phyloP scores from a whole-genome alignment of 1,284 basidiomycete species.

The Rhodotorula sp. region DNA sequence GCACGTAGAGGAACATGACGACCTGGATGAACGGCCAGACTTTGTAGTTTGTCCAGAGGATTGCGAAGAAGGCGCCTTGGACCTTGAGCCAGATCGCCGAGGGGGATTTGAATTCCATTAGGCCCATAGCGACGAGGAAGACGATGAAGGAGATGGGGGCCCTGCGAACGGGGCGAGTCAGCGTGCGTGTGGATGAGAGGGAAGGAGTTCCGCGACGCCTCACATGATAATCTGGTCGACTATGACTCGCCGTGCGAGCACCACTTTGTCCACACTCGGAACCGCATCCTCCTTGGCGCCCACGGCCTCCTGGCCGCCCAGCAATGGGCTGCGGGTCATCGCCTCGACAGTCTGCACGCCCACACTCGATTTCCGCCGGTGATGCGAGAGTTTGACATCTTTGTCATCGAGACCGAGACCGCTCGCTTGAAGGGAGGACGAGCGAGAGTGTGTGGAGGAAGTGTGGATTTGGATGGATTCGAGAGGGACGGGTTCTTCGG shows the following conservation, averaged over 20 bases:
- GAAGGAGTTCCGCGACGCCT: not conserved
- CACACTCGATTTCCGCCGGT: no score
- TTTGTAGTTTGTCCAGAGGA: slow-evolving; percentile 14
- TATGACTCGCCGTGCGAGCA: slow-evolving; percentile 3
- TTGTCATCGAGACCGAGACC: not conserved
- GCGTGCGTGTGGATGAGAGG: not conserved
- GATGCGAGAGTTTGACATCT: no score
- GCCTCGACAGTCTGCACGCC: no score
- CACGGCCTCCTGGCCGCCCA: not conserved
- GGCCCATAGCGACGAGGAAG: slow-evolving; percentile 19
- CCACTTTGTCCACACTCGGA: not conserved
- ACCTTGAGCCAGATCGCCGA: slow-evolving; percentile 1
- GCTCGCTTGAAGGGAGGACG: not conserved
- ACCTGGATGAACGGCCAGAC: slow-evolving; percentile 23
- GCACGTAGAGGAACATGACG: slow-evolving; percentile 22
- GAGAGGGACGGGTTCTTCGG: slow-evolving; percentile 3
- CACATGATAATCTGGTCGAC: slow-evolving; percentile 25
- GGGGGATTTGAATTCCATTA: slow-evolving; percentile 12
- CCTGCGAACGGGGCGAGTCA: not conserved
- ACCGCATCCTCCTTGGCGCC: not conserved
- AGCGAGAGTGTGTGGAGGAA: not conserved
- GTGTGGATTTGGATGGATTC: slow-evolving; percentile 4
- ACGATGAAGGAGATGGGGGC: slow-evolving; percentile 26
- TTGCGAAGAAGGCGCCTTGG: slow-evolving; percentile 4
- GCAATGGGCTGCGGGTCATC: not conserved